Percentiles rank a stretch among this genome's conserved stretches.
Conservation (phyloP, 441 rosid species). For the Syzygium syzygioides region DNA sequence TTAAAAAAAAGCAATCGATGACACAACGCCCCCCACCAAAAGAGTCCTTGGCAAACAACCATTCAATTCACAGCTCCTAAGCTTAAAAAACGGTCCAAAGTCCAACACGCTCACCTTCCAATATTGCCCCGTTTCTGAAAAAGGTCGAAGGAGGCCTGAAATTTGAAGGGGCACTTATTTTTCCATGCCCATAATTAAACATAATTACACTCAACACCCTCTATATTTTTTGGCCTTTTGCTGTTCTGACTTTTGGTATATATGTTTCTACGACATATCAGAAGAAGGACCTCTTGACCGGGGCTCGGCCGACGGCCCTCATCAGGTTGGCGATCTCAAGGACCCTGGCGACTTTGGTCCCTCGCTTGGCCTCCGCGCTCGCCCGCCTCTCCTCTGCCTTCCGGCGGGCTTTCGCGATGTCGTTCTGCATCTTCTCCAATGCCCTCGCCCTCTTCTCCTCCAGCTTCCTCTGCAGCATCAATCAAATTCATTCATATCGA, state of each 20-base stretch:
- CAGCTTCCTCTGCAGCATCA: conserved; percentile 60
- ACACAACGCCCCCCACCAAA: background rate
- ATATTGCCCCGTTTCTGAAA: background rate
- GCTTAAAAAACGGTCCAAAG: background rate
- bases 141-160: background rate
- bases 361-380: conserved; percentile 75
- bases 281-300: conserved; percentile 71
- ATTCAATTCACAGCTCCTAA: background rate
- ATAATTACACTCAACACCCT: background rate
- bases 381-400: conserved; percentile 92
- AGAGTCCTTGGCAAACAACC: background rate
- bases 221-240: background rate
- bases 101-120: background rate
- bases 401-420: conserved; percentile 73
- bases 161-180: background rate
- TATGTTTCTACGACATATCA: background rate
- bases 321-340: conserved; percentile 77
- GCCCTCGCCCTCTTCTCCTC: conserved; percentile 88
- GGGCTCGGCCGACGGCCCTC: conserved; percentile 86
- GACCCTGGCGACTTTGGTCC: conserved; percentile 69
- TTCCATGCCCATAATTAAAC: background rate
- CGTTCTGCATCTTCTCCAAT: conserved; percentile 82
- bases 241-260: background rate
- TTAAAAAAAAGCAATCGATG: background rate
- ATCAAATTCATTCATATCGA: background rate